These are phyloP conservation scores for Gynochthodes officinalis DNA, from an alignment of 257 asterid species.

Conservation along the genomic window DNA sequence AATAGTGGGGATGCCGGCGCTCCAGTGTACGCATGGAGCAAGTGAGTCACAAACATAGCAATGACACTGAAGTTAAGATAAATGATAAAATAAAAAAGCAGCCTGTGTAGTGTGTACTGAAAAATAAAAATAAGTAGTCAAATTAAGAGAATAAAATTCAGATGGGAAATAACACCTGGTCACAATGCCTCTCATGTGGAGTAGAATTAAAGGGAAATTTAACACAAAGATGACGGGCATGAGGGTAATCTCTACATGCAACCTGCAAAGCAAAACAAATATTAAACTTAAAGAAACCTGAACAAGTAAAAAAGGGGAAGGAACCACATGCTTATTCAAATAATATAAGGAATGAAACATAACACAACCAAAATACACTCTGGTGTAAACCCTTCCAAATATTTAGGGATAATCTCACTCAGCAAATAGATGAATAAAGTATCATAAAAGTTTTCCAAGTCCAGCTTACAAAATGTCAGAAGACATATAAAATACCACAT, in stretches of 20 bases:
- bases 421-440: background rate
- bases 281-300: constrained; percentile 10
- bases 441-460: background rate
- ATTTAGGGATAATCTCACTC: background rate
- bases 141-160: constrained; percentile 9
- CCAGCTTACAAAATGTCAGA: background rate
- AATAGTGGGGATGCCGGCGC: constrained; percentile 35
- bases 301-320: background rate
- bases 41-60: constrained; percentile 84
- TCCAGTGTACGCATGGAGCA: constrained; percentile 88
- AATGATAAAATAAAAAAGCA: constrained; percentile 20
- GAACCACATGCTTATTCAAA: background rate
- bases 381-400: background rate
- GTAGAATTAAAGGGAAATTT: constrained; percentile 60
- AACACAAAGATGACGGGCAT: constrained; percentile 81
- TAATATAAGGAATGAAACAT: background rate
- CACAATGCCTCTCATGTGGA: constrained; percentile 57
- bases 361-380: background rate
- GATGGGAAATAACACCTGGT: constrained; percentile 45
- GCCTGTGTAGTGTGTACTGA: constrained; percentile 5
- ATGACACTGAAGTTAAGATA: constrained; percentile 73
- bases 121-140: constrained; percentile 7
- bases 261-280: constrained; percentile 37
- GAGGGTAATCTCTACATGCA: constrained; percentile 97
- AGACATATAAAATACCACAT: background rate